phyloP scores from a whole-genome alignment of 441 rosid genomes.

The Bocquillonia castaneifolia region DNA sequence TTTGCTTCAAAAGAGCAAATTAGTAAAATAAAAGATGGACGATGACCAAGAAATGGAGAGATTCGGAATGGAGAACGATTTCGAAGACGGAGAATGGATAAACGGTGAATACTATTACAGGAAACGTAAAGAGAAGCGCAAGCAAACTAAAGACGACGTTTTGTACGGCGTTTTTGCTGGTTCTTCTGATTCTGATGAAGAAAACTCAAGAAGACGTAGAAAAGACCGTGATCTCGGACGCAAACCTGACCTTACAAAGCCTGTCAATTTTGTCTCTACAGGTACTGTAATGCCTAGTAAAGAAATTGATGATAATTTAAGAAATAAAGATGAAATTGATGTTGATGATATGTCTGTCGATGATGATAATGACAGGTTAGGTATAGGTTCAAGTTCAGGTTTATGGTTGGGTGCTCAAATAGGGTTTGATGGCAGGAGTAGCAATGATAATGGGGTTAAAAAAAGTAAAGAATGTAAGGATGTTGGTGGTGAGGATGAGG shows the following conservation, averaged over 20 bases:
- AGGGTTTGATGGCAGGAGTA: constrained; percentile 33
- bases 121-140: constrained; percentile 54
- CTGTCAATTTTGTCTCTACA: constrained; percentile 66
- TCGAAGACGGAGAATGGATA: constrained; percentile 69
- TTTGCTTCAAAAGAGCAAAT: too few species aligned
- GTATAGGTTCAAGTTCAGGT: constrained; percentile 43
- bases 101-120: constrained; percentile 58
- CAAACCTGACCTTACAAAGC: constrained; percentile 56
- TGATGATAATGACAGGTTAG: constrained; percentile 44
- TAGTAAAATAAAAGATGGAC: constrained; percentile 54
- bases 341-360: constrained; percentile 33
- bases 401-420: constrained; percentile 29
- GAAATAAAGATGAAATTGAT: constrained; percentile 33
- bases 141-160: constrained; percentile 63
- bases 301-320: constrained; percentile 48
- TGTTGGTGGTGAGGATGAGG: constrained; percentile 20
- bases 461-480: constrained; percentile 15
- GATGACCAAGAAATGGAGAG: constrained; percentile 82
- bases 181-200: constrained; percentile 56
- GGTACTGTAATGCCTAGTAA: constrained; percentile 59
- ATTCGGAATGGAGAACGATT: constrained; percentile 76
- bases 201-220: constrained; percentile 37
- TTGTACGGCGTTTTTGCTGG: constrained; percentile 59
- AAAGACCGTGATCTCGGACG: constrained; percentile 47
- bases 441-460: constrained; percentile 11